Conservation (phyloP, 2,329 filamentous ascomycete genomes). For the Pseudocercospora crystallina region DNA sequence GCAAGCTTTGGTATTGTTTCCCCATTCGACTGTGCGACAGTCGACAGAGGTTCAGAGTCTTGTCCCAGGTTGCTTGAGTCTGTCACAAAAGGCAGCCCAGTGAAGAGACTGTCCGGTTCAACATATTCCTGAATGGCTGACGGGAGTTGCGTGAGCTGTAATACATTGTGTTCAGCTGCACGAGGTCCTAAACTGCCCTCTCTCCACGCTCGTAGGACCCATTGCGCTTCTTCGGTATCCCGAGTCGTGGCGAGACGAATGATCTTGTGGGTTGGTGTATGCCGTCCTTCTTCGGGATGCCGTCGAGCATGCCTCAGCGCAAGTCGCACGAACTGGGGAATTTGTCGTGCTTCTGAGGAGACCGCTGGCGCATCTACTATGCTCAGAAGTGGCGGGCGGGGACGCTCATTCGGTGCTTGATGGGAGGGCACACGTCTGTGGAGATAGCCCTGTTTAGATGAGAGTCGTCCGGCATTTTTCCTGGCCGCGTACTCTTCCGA, state of each 20-base stretch:
- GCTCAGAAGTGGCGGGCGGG: slow-evolving; percentile 37
- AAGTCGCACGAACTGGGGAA: slow-evolving; percentile 55
- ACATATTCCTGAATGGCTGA: too few relatives aligned
- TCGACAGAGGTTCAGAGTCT: too few relatives aligned
- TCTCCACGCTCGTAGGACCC: slow-evolving; percentile 53
- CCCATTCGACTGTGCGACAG: too few relatives aligned
- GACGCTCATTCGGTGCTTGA: neutral
- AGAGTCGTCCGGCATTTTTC: neutral
- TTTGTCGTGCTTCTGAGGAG: slow-evolving; percentile 28
- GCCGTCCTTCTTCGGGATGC: slow-evolving; percentile 49
- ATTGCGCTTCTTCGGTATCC: slow-evolving; percentile 57
- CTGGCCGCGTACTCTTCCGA: slow-evolving; percentile 23
- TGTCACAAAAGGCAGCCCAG: too few relatives aligned
- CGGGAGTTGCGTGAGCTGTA: too few relatives aligned
- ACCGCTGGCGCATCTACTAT: slow-evolving; percentile 52
- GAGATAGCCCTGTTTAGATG: neutral
- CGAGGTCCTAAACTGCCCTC: slow-evolving; percentile 37
- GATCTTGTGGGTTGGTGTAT: slow-evolving; percentile 53
- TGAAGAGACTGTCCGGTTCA: too few relatives aligned
- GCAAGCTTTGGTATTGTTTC: too few relatives aligned
- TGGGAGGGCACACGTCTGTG: too few relatives aligned
- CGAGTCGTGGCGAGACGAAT: slow-evolving; percentile 52
- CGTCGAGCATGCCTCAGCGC: slow-evolving; percentile 54
- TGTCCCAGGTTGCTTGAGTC: too few relatives aligned
- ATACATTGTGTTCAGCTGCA: too few relatives aligned